A percentile compares a stretch with the other conserved stretches of the same genome.
Evolutionary conservation across 345 rosid genomes (phyloP).

Genomic region (Alliaria petiolata): DNA sequence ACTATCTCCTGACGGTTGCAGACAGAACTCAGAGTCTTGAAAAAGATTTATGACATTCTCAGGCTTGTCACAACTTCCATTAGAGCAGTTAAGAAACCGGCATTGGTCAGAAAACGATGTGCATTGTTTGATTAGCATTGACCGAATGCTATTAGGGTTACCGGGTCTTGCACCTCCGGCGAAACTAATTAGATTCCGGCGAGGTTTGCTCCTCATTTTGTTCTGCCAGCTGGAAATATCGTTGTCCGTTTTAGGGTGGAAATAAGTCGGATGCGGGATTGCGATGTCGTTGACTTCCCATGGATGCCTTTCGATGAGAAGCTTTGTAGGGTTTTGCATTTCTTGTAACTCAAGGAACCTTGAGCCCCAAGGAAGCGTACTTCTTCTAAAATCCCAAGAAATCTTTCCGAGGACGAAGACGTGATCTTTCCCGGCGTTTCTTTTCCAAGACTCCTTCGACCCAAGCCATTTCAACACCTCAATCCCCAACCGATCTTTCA

Average conservation of each 20-base stretch:
- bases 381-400: slow-evolving; percentile 88
- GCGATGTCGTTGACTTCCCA: slow-evolving; percentile 72
- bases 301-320: slow-evolving; percentile 71
- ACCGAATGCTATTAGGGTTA: slow-evolving; percentile 52
- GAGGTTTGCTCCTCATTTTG: slow-evolving; percentile 36
- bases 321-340: slow-evolving; percentile 72
- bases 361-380: slow-evolving; percentile 56
- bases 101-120: slow-evolving; percentile 32
- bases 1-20: slow-evolving; percentile 79
- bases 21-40: slow-evolving; percentile 66
- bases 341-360: slow-evolving; percentile 50
- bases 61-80: slow-evolving; percentile 51
- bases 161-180: slow-evolving; percentile 68
- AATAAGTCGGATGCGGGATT: slow-evolving; percentile 74
- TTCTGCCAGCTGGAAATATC: slow-evolving; percentile 60
- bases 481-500: slow-evolving; percentile 45
- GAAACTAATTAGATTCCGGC: slow-evolving; percentile 48
- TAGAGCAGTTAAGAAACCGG: slow-evolving; percentile 43
- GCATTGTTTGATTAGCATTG: slow-evolving; percentile 57
- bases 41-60: slow-evolving; percentile 37
- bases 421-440: slow-evolving; percentile 61
- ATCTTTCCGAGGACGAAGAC: slow-evolving; percentile 69
- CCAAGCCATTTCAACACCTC: slow-evolving; percentile 68
- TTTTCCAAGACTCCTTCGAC: slow-evolving; percentile 45
- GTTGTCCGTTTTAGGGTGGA: slow-evolving; percentile 59